Evolutionary conservation across 371 early-diverging fungal species (phyloP), one percentile per base, ranked within the genome.

Genomic region (Actinomortierella wolfii): DNA sequence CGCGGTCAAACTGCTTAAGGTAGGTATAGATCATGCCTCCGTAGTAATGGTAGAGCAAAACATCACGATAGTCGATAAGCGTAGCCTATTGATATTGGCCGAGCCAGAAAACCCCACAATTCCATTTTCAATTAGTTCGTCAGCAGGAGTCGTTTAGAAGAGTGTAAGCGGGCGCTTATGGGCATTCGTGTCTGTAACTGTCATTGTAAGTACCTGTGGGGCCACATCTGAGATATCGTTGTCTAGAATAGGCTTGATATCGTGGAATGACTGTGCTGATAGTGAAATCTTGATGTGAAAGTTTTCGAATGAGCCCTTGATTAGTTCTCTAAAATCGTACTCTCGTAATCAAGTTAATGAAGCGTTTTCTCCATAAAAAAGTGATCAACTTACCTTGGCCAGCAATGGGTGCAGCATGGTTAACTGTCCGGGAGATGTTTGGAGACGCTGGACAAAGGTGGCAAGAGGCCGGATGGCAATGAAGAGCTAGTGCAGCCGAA

Each of bases 21-120:
- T 83, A 87, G 28, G 87, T 83, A 57, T 85, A 88, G 20, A 91
- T 62, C 79, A 92, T 86, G 21, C 87, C 89, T 42, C 91, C 92
- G 62, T 93, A 92, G 74, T 93, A 94, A 56, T 89, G 83, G 76
- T 92, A 92, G 28, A 88, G 79, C 41, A 93, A 69, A 68, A 86
- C 87, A 53, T 83, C 83, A 48, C 82, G 82, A 59, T 78, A 78
- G 40, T 59, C 59, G 58, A 78, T 70, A 17, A 59, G 61, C 23
- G 71, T 78, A 11, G 54, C 42, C 60, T 76, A 53, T 45, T 5
- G 56, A 23, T 2, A 14, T n/a, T n/a, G n/a, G n/a, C n/a, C n/a
- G n/a, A n/a, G n/a, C n/a, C n/a, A 18, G 0, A 25, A 41, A 29
- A 14, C 9, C 39, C 29, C 1, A 24, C 29, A 57, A 28, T 9